Evolutionary conservation across 2,329 filamentous ascomycete genomes (phyloP), one percentile per base, ranked within the genome.

Genomic region (Penicillium olsonii): DNA sequence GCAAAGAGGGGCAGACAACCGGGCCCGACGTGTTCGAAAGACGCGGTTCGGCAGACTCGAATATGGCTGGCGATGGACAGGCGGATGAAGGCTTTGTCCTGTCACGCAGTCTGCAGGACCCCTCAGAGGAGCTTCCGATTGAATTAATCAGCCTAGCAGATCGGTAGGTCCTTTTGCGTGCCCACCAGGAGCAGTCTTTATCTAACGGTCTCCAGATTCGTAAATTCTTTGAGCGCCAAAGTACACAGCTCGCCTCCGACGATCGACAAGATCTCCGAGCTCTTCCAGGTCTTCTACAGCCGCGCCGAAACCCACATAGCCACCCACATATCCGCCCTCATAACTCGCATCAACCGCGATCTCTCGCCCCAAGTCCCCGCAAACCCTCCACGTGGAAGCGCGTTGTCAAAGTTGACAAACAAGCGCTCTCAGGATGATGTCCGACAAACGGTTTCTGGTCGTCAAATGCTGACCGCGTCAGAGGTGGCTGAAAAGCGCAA

Each of bases 271-370:
- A 80, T 97, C 14, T 87, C 91, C 8, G 81, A 83, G n/a, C 79
- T 94, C 45, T 97, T 97, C 67, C 94, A 99, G 71, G 90, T 95
- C 49, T 99, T 97, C 69, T 99, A 99, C 67, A 76, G 81, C 35
- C 82, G 85, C 48, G 90, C 92, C 18, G 87, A 90, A 10, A 80
- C 84, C 2, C 89, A 94, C 61, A 92, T 97, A 51, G 83, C 84
- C 45, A 96, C 90, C 1, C 92, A 97, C 68, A 89, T 96, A 56
- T 87, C 87, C 29, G 84, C 87, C 2, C 78, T 96, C 12, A 87
- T 88, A 2, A 87, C 86, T 17, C 83, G 85, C 35, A 83, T 94
- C 59, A 87, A 83, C 50, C 85, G 90, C 29, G 84, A 87, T 53
- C 76, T 75, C 37, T 84, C 84, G 1, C 79, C 84, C 5, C 80